Evolutionary conservation across 192 early-diverging fungal species (phyloP), one percentile per base, ranked within the genome.

Genomic region (Rhizophagus prolifer): DNA sequence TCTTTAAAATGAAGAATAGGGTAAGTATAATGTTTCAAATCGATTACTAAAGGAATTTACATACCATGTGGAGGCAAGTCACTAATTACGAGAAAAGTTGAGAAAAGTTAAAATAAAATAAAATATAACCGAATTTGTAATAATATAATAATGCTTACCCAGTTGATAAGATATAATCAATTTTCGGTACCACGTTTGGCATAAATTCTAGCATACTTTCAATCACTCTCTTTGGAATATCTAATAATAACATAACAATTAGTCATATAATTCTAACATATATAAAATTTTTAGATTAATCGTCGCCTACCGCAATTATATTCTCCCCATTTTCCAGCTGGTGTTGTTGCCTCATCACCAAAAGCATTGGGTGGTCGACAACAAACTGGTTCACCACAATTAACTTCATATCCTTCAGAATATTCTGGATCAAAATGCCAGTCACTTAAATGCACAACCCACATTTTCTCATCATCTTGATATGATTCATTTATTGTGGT

Each of bases 321-420:
- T 26, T 75, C 74, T 26, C 74, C 74, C 74, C 74, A 75, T 21
- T 69, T 75, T 26, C 74, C 74, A 67, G 74, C 74, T 41, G 74
- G 61, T 14, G 23, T 41, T 12, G 23, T 75, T 19, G 65, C 74
- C 28, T 61, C 1, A 25, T 61, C 31, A 61, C 41, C 61, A 63
- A 67, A 67, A 19, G 26, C 30, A 67, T 61, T 61, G 13, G 74
- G 74, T 26, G 41, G 23, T n/a, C 74, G 74, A 31, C 74, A 75
- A 67, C 74, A 75, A 23, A 75, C 23, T 46, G 74, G 74, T 75
- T 75, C 74, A 34, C 65, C 74, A 67, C 74, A 75, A 30, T 75
- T 30, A 19, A 34, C 60, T 31, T 75, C 74, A 66, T 75, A 75
- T 21, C 74, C 74, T 38, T 75, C 74, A 38, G 23, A 26, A 67